These are phyloP conservation scores for Trichoderma hamatum DNA, from an alignment of 2,329 filamentous ascomycete genomes.

Conservation along the genomic window DNA sequence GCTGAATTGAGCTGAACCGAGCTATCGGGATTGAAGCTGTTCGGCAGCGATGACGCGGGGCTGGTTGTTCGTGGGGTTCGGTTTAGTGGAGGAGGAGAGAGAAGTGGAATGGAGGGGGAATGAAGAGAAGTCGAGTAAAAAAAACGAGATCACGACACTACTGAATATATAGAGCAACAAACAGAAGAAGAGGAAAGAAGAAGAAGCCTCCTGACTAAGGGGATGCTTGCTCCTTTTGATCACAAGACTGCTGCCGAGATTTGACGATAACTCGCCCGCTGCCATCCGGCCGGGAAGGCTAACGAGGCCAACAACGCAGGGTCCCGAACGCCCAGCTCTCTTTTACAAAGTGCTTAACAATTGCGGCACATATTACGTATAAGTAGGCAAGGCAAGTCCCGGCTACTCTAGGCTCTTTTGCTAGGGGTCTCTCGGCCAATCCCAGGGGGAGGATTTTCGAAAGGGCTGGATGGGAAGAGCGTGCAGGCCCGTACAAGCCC, in stretches of 20 bases:
- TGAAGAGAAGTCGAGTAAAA: neutral
- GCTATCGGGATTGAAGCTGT: neutral
- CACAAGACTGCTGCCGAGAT: slow-evolving; percentile 19
- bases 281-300: slow-evolving; percentile 18
- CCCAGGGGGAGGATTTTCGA: neutral
- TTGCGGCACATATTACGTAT: neutral
- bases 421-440: neutral
- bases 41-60: slow-evolving; percentile 22
- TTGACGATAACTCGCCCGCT: slow-evolving; percentile 17
- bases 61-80: slow-evolving; percentile 22
- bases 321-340: slow-evolving; percentile 1
- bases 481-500: neutral
- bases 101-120: neutral
- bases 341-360: neutral
- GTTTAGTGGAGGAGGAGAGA: neutral
- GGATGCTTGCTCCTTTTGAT: slow-evolving; percentile 15
- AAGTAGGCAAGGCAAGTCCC: neutral
- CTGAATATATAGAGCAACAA: slow-evolving; percentile 16
- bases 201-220: neutral
- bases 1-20: neutral
- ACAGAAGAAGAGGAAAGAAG: slow-evolving; percentile 19
- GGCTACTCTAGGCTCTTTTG: slow-evolving; percentile 27
- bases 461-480: too few relatives aligned
- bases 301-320: neutral
- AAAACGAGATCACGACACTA: neutral